These are phyloP conservation scores for Withania somnifera DNA, from an alignment of 305 asterid species.

Conservation along the genomic window DNA sequence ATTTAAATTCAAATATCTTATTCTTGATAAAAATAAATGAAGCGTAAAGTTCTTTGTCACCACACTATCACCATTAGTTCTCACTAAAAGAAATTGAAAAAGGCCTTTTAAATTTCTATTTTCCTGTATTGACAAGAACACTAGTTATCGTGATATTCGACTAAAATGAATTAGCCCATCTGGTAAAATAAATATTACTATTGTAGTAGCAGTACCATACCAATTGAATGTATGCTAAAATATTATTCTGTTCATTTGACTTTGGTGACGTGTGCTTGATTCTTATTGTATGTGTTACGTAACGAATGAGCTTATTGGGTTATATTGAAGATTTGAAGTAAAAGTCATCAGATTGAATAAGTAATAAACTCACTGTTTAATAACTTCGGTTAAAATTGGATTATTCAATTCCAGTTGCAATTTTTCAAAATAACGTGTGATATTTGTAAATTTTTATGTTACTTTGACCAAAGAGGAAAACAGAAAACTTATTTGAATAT, in stretches of 20 bases:
- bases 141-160: not conserved
- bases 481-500: not conserved
- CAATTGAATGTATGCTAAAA: not conserved
- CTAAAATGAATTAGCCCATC: not conserved
- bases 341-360: not conserved
- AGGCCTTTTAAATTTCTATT: not conserved
- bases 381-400: not conserved
- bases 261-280: not conserved
- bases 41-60: not conserved
- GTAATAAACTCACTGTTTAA: not conserved
- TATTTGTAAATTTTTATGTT: not conserved
- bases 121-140: not conserved
- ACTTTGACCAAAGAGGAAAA: not conserved
- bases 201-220: not conserved
- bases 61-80: too few species aligned
- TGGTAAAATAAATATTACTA: too few species aligned
- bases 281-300: not conserved
- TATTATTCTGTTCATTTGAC: not conserved
- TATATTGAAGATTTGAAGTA: not conserved
- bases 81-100: not conserved
- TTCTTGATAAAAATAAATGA: too few species aligned
- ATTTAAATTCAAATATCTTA: too few species aligned
- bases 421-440: not conserved
- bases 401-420: not conserved
- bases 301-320: not conserved